Base-by-base conservation (phyloP, 371 early-diverging fungal species). In the Actinomortierella wolfii region DNA sequence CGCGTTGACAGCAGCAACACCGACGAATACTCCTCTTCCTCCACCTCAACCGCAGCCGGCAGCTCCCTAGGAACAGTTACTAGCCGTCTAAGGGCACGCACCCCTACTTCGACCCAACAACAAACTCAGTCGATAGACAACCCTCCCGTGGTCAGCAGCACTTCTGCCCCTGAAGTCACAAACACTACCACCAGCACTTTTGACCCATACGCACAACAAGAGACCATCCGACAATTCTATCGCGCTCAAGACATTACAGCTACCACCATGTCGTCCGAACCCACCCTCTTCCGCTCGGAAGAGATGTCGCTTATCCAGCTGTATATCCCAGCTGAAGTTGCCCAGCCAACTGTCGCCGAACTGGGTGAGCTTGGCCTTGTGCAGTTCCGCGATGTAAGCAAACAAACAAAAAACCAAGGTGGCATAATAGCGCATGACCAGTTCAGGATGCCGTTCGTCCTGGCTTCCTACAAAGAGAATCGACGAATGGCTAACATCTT, bases 231-330 rank as follows among this genome's bases (percentile, higher is more conserved):
- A 29, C 48, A 64, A 39, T 39, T 57, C 8, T 54, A 70, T 46
- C 56, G 70, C 14, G 28, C 18, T 23, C 21, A 43, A 24, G 39
- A 39, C 39, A 46, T 15, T 2, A 18, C 40, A 5, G 14, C 44
- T 25, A 49, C 20, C 58, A 64, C 59, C 57, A 85, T 77, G 84
- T 57, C 81, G 49, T 34, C 34, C 34, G 77, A 78, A 54, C 78
- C 83, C 50, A 85, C 81, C 41, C 85, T 97, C 82, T 96, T 97
- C 86, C 90, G 97, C 56, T 95, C 96, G 79, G 97, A 97, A 83
- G 91, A 92, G 81, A 98, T 98, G 97, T 92, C 96, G 51, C 89
- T 95, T 73, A 86, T 95, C 61, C 96, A 96, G 84, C 85, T 98
- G 65, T 97, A 96, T 81, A 94, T 99, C 64, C 98, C 99, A 24